phyloP scores from a whole-genome alignment of 2,329 filamentous ascomycete species.

The Colletotrichum orbiculare region DNA sequence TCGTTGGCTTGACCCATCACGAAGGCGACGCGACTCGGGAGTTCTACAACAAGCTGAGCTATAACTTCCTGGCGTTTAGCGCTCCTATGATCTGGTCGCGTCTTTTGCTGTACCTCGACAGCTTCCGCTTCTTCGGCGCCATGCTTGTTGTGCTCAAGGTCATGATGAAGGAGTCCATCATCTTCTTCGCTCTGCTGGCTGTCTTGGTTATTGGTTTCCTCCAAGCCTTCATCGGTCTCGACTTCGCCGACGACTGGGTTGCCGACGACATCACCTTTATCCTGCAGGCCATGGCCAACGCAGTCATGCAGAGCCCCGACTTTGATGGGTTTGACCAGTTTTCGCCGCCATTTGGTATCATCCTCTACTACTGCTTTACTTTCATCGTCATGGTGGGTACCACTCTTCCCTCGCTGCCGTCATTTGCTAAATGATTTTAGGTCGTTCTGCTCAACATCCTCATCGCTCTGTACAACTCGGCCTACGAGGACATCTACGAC shows the following conservation, averaged over 20 bases:
- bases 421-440: slow-evolving; percentile 41
- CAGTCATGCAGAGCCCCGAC: slow-evolving; percentile 90
- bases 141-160: slow-evolving; percentile 98
- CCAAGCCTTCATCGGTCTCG: slow-evolving; percentile 93
- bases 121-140: slow-evolving; percentile 93
- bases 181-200: slow-evolving; percentile 92
- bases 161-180: slow-evolving; percentile 93
- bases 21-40: slow-evolving; percentile 62
- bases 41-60: slow-evolving; percentile 82
- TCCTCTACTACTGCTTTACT: slow-evolving; percentile 97
- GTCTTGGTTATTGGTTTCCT: slow-evolving; percentile 89
- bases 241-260: slow-evolving; percentile 80
- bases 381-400: slow-evolving; percentile 89
- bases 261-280: slow-evolving; percentile 79
- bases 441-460: slow-evolving; percentile 90
- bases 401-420: fast-evolving
- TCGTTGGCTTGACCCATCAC: slow-evolving; percentile 78
- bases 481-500: slow-evolving; percentile 93
- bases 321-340: slow-evolving; percentile 91
- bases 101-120: slow-evolving; percentile 91
- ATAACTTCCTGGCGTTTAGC: slow-evolving; percentile 93
- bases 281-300: slow-evolving; percentile 85
- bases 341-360: slow-evolving; percentile 90
- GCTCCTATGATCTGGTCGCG: slow-evolving; percentile 98
- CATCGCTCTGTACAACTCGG: slow-evolving; percentile 96